phyloP scores from a whole-genome alignment of 2,329 filamentous ascomycete species.

The Talaromyces funiculosus region DNA sequence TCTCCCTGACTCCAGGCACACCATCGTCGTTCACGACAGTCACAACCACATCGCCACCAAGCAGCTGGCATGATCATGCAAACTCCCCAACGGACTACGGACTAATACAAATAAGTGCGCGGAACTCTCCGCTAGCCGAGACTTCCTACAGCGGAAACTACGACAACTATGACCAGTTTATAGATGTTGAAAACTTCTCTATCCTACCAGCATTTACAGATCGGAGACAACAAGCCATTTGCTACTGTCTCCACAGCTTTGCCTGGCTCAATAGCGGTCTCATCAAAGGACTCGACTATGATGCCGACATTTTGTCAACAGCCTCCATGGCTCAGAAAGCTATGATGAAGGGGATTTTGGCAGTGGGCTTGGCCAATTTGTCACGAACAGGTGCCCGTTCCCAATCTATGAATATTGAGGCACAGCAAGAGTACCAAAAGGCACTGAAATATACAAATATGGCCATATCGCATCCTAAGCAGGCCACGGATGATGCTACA shows the following conservation, averaged over 20 bases:
- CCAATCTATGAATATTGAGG: slow-evolving; percentile 41
- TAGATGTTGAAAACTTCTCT: neutral
- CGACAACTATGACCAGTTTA: slow-evolving; percentile 6
- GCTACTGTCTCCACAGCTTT: slow-evolving; percentile 34
- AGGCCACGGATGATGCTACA: slow-evolving; percentile 38
- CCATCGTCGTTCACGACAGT: neutral
- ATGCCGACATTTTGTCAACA: slow-evolving; percentile 19
- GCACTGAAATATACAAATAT: slow-evolving; percentile 44
- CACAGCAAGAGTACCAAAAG: slow-evolving; percentile 50
- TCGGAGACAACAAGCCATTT: slow-evolving; percentile 24
- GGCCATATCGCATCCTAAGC: slow-evolving; percentile 27
- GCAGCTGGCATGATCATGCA: neutral
- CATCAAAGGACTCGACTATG: slow-evolving; percentile 21
- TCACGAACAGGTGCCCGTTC: slow-evolving; percentile 49
- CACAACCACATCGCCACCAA: neutral
- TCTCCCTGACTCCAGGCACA: too few relatives aligned
- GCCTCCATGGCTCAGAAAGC: slow-evolving; percentile 25
- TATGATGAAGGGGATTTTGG: slow-evolving; percentile 47
- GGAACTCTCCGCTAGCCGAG: neutral
- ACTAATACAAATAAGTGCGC: neutral
- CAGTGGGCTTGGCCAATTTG: slow-evolving; percentile 55
- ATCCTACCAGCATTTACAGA: slow-evolving; percentile 4
- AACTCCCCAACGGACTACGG: neutral
- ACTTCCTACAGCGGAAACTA: neutral
- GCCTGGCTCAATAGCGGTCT: slow-evolving; percentile 26